Evolutionary conservation across 2,329 filamentous ascomycete species (phyloP), one percentile per base, ranked within the genome.

Genomic region (Aspergillus hiratsukae): DNA sequence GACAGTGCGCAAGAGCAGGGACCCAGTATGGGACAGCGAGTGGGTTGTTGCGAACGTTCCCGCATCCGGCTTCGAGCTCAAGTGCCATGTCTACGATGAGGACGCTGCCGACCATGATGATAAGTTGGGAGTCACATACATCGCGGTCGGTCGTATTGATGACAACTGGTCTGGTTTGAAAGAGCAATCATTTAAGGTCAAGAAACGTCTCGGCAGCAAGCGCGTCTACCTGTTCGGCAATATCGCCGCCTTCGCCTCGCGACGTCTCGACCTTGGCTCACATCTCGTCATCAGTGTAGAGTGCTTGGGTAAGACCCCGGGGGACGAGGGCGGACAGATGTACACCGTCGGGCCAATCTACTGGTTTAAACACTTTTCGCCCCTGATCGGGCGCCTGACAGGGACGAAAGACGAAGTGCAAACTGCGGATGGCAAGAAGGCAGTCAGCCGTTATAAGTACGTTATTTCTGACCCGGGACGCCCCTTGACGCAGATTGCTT

Each of bases 11-110:
- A 83, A 82, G 62, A 87, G 82, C 43, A 87, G 85, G 1, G 83
- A 92, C 64, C 92, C 93, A 0, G 80, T 78, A 49, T 97, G 93
- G 93, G 82, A 96, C 49, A 84, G 87, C 40, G 83, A 90, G 58
- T 97, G 93, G 93, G 81, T 91, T 23, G 87, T 97, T 25, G 90
- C 90, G 58, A 95, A 96, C 64, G 82, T 97, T 1, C 92, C 93
- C 0, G 78, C 86, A 0, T 84, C 83, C 0, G 92, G 92, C 3
- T 96, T 96, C 75, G 83, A 81, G 55, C 81, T 97, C 64, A 96
- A 96, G 71, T 91, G 90, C 59, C 83, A 90, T 53, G 75, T 97
- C 19, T 95, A 92, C 74, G 93, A 97, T 67, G 93, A 97, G 72
- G 93, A 97, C 73, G 85, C 87, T 35, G 84, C 87, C 1, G 90